Evolutionary conservation across 805 yeast species (phyloP), one percentile per base, ranked within the genome.

Genomic region (Zygotorulaspora sp.): DNA sequence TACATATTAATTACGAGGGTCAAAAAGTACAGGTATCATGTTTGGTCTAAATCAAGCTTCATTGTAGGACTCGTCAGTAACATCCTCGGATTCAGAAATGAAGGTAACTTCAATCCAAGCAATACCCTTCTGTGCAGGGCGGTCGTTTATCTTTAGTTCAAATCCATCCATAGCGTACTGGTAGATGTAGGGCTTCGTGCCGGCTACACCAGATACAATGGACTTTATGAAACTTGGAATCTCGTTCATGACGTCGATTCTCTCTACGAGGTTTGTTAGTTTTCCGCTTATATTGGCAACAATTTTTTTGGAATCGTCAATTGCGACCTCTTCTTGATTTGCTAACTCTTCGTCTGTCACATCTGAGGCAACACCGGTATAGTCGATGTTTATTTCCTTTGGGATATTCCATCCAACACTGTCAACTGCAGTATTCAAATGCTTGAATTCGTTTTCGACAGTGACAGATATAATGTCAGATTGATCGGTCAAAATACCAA

Each of bases 221-320:
- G 80, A 83, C 67, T 90, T 92, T 50, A 92, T 95, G 64, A 92
- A 88, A 47, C 77, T 80, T 18, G 98, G 98, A 42, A 92, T 81
- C 66, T 92, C 97, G 35, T 88, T 85, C 97, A 92, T 88, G 43
- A 92, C 97, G 65, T 92, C 98, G 41, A 92, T 89, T 59, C 97
- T 79, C 67, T 87, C 97, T 36, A 86, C 78, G 44, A 85, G 65
- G 31, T 71, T 67, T 12, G 61, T 59, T 49, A 90, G 71, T 15
- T 71, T 66, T 44, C 96, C 96, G 27, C 52, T 57, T 14, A 83
- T 76, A 8, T 58, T 61, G 32, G 75, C 83, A 32, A 62, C 66
- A 17, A 73, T 69, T 29, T 30, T 26, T 13, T 52, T 48, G 39
- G 63, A 63, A 15, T 56, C 59, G 20, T 60, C 45, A 8, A 26